These are phyloP conservation scores for Curvularia spicifera DNA, from an alignment of 2,329 filamentous ascomycete species.

Conservation along the genomic window DNA sequence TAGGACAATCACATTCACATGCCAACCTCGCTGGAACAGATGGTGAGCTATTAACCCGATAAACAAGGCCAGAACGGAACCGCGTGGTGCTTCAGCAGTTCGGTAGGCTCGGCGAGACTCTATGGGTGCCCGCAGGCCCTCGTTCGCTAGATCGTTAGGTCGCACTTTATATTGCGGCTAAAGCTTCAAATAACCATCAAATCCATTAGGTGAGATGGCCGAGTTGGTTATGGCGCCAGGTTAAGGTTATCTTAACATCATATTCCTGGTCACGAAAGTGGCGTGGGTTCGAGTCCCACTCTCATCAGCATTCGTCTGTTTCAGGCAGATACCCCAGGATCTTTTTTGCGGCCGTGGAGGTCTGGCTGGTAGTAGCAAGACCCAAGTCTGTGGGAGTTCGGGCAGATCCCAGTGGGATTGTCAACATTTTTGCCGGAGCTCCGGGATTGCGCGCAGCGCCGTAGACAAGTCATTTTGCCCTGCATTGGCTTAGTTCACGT, in stretches of 20 bases:
- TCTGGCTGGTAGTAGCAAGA: not conserved
- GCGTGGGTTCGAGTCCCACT: conserved; percentile 43
- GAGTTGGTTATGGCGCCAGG: conserved; percentile 49
- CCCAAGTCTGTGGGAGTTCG: not conserved
- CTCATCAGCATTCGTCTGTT: conserved; percentile 46
- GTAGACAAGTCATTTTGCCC: too few relatives aligned
- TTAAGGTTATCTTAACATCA: conserved; percentile 45
- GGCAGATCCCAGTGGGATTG: not conserved
- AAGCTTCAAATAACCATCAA: not conserved
- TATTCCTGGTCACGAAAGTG: conserved; percentile 51
- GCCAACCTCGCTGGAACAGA: too few relatives aligned
- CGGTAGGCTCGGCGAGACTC: not conserved
- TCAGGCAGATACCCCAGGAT: conserved; percentile 27
- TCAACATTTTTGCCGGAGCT: not conserved
- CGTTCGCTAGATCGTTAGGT: too few relatives aligned
- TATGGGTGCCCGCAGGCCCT: not conserved
- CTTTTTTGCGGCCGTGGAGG: conserved; percentile 10
- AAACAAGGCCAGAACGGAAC: not conserved
- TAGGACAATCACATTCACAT: not conserved
- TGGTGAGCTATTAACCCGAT: not conserved
- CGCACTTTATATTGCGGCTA: too few relatives aligned
- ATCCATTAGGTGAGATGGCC: conserved; percentile 38
- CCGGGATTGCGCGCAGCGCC: not conserved
- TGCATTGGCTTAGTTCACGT: too few relatives aligned
- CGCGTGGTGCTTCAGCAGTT: not conserved